Evolutionary conservation across 148 eudicot genomes (phyloP).

Genomic region (Salicornia ramosissima): DNA sequence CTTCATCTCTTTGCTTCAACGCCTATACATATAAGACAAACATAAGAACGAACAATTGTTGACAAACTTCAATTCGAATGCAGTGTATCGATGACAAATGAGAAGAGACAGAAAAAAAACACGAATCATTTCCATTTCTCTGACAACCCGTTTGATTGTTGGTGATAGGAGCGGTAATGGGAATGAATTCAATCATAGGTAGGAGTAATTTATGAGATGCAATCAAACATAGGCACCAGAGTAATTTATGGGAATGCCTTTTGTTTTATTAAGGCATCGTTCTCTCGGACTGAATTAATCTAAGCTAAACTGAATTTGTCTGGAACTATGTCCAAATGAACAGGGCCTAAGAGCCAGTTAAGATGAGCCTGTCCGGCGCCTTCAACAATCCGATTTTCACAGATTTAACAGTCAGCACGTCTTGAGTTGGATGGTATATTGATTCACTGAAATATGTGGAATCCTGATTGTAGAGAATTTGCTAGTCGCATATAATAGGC

Average conservation of each 20-base stretch:
- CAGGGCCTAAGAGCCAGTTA: not conserved
- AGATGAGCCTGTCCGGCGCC: not conserved
- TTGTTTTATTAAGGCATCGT: no score
- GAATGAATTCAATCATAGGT: no score
- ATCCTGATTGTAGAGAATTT: not conserved
- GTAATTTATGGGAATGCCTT: no score
- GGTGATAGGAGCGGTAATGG: no score
- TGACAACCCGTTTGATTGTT: no score
- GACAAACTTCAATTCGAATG: constrained; percentile 2
- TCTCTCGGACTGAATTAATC: no score
- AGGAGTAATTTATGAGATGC: not conserved
- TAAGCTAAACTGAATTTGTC: no score
- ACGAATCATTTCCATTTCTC: not conserved
- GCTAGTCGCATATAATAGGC: constrained; percentile 13
- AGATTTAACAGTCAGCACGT: not conserved
- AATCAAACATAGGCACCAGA: no score
- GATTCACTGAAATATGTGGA: not conserved
- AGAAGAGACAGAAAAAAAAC: not conserved
- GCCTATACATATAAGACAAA: no score
- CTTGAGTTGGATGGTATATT: not conserved
- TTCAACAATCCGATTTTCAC: not conserved
- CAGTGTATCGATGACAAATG: not conserved
- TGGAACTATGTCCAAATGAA: no score
- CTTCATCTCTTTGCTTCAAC: constrained; percentile 55
- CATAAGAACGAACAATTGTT: not conserved